Evolutionary conservation across 2,329 filamentous ascomycete genomes (phyloP).

Genomic region (Cercospora beticola): DNA sequence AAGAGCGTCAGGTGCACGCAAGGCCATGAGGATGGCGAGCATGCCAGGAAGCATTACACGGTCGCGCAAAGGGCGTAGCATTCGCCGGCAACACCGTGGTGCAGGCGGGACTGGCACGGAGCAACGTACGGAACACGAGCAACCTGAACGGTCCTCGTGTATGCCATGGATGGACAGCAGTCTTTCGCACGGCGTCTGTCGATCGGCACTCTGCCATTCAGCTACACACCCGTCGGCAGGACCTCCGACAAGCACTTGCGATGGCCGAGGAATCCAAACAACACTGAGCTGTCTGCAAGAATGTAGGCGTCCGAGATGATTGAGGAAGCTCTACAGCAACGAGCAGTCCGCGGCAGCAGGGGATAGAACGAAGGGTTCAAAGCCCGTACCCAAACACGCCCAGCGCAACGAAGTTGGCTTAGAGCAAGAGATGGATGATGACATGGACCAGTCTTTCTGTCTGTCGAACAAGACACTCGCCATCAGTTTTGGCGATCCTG

Average conservation of each 20-base stretch:
- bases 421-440: not conserved
- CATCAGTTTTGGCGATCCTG: not conserved
- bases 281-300: not conserved
- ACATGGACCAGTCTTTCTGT: not conserved
- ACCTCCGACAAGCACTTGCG: not conserved
- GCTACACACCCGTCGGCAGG: not conserved
- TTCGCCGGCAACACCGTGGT: not conserved
- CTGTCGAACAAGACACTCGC: not conserved
- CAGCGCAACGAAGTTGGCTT: not conserved
- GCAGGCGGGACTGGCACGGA: not conserved
- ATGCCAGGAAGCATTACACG: not conserved
- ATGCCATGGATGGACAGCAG: not conserved
- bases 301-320: not conserved
- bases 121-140: not conserved
- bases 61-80: not conserved
- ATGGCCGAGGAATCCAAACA: not conserved
- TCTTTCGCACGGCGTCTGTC: not conserved
- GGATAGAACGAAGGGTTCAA: not conserved
- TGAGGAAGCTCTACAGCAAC: not conserved
- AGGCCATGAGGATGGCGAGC: not conserved
- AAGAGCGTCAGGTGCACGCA: not conserved
- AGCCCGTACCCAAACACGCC: too few species aligned
- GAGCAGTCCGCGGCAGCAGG: not conserved
- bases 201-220: not conserved
- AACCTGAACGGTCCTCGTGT: not conserved